These are phyloP conservation scores for Cercospora sp. DNA, from an alignment of 2,329 filamentous ascomycete genomes.

Conservation along the genomic window DNA sequence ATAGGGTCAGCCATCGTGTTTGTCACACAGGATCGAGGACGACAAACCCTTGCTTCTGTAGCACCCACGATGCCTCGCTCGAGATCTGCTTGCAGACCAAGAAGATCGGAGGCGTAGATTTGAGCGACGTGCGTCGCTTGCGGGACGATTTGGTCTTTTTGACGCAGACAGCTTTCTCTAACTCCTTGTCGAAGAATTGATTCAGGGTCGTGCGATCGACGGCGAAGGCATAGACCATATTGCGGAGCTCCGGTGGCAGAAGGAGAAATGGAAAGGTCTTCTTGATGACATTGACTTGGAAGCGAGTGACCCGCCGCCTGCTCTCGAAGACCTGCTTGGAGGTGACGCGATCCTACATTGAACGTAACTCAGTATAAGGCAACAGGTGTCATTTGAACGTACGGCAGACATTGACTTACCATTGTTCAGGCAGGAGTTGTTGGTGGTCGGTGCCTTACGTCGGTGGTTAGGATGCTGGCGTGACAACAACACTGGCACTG, in stretches of 20 bases:
- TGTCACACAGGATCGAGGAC: not conserved
- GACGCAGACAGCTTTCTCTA: conserved; percentile 1
- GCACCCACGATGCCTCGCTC: conserved; percentile 33
- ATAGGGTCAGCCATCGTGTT: conserved; percentile 1
- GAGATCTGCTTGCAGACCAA: conserved; percentile 40
- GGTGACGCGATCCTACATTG: conserved; percentile 19
- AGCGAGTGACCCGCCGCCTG: conserved; percentile 28
- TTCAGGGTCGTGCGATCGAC: conserved; percentile 27
- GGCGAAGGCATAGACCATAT: conserved; percentile 30
- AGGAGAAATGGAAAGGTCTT: conserved; percentile 32
- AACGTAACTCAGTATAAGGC: not conserved
- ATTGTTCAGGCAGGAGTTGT: not conserved
- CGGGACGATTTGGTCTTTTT: conserved; percentile 6
- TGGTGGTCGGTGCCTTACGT: not conserved
- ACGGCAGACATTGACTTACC: conserved; percentile 3
- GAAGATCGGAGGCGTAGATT: conserved; percentile 35
- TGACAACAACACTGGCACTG: not conserved
- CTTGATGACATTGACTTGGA: conserved; percentile 22
- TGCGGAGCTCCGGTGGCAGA: conserved; percentile 33
- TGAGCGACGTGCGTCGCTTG: conserved; percentile 10
- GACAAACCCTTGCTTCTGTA: conserved; percentile 25
- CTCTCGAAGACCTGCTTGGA: conserved; percentile 20
- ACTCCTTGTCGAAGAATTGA: conserved; percentile 26
- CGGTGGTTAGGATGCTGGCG: not conserved
- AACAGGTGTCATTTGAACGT: too few relatives aligned